These are phyloP conservation scores for Royoungia palumana DNA, from an alignment of 768 basidiomycete species.

Conservation along the genomic window DNA sequence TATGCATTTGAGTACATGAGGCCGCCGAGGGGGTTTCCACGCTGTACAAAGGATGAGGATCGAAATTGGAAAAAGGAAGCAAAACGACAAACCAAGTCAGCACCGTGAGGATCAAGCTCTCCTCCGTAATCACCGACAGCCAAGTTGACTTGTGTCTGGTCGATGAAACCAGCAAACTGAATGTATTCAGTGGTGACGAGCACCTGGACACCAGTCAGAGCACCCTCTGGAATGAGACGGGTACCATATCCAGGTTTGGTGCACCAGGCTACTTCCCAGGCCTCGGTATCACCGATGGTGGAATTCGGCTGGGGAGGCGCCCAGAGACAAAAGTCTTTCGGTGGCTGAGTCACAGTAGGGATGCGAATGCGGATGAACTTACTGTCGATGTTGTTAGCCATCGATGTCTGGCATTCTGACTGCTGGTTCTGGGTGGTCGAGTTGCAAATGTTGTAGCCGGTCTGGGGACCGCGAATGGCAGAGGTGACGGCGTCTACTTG, in stretches of 20 bases:
- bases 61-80: conserved; percentile 1
- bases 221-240: conserved; percentile 63
- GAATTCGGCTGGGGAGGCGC: conserved; percentile 47
- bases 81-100: conserved; percentile 48
- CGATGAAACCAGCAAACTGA: conserved; percentile 59
- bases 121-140: conserved; percentile 58
- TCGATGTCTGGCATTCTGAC: conserved; percentile 67
- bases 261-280: conserved; percentile 71
- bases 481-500: conserved; percentile 42
- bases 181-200: conserved; percentile 56
- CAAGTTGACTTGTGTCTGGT: conserved; percentile 60
- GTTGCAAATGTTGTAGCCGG: conserved; percentile 68
- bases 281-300: conserved; percentile 64
- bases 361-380: neutral
- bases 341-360: conserved; percentile 17
- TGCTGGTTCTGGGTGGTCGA: conserved; percentile 58
- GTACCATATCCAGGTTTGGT: conserved; percentile 62
- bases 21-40: conserved; percentile 81
- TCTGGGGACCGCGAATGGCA: conserved; percentile 54
- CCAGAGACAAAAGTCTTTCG: conserved; percentile 70
- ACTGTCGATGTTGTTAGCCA: conserved; percentile 54
- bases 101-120: conserved; percentile 75
- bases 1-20: conserved; percentile 62
- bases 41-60: conserved; percentile 33
- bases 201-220: conserved; percentile 63